Evolutionary conservation across 495 filamentous ascomycete species (phyloP), one percentile per base, ranked within the genome.

Genomic region (Trypethelium eluteriae): DNA sequence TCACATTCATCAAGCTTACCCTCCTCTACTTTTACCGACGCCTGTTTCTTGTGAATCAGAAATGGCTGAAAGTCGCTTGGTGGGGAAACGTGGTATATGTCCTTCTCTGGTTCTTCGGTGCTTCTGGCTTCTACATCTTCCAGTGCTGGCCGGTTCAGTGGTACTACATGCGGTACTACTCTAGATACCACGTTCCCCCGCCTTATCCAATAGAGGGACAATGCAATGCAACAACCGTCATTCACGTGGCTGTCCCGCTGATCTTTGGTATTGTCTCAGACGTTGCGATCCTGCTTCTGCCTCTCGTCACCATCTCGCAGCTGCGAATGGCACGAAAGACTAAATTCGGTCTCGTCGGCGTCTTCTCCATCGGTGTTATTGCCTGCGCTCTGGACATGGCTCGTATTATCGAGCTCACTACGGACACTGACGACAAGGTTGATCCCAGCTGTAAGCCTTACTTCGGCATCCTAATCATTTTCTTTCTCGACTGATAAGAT

Each of bases 1-100:
- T 76, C 38, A 35, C 64, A 59, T 64, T 63, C 18, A 73, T 76
- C 38, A 76, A 75, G 62, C 64, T 75, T 65, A 70, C 69, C 2
- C 44, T 76, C 12, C 71, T 76, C 14, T 75, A 71, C 68, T 75
- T 76, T 64, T 76, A 76, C 62, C 70, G 61, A 46, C 67, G 72
- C 6, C 39, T 74, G 5, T 75, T 76, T 62, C 64, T 76, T 2
- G 69, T 75, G 25, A 12, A 69, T 7, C 71, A 74, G 39, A 63
- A 69, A 62, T 69, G 57, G 39, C 67, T 76, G 3, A 66, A 69
- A 2, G 63, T 76, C n/a, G 71, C 71, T 64, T 76, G 72, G 75
- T 76, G 74, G 75, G 49, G 61, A 12, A 76, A 74, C 47, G 64
- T 76, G 25, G 64, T 76, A 32, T 75, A 75, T 47, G 67, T 72